Percentiles rank a stretch among this genome's conserved stretches.
These are phyloP conservation scores for Saitoella complicata DNA, from an alignment of 805 yeast genomes.

Conservation along the genomic window DNA sequence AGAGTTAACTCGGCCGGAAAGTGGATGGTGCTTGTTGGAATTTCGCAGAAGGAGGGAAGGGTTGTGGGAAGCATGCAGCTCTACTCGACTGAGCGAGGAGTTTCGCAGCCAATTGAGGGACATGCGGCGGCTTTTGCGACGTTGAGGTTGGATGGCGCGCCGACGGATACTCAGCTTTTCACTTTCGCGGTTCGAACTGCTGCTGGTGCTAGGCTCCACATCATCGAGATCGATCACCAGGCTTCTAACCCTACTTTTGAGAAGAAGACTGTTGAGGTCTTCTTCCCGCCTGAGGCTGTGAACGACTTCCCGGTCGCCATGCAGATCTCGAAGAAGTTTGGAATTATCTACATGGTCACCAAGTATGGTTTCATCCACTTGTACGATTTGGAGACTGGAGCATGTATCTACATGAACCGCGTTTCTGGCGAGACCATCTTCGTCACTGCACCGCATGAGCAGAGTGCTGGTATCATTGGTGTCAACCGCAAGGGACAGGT, in stretches of 20 bases:
- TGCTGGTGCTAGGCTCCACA: conserved; percentile 71
- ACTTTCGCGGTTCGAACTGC: conserved; percentile 83
- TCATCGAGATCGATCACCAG: conserved; percentile 91
- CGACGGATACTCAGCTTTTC: conserved; percentile 65
- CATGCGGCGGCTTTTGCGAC: conserved; percentile 86
- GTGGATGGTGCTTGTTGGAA: conserved; percentile 94
- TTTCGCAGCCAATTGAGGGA: conserved; percentile 94
- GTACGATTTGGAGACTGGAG: conserved; percentile 85
- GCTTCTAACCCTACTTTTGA: conserved; percentile 66
- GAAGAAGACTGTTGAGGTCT: conserved; percentile 82
- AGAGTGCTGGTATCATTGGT: conserved; percentile 71
- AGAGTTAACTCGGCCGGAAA: conserved; percentile 62
- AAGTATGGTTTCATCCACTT: conserved; percentile 93
- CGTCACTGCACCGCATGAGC: conserved; percentile 61
- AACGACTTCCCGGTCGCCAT: conserved; percentile 93
- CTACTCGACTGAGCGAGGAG: conserved; percentile 71
- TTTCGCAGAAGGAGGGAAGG: conserved; percentile 82
- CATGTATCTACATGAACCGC: conserved; percentile 86
- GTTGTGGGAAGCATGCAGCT: conserved; percentile 94
- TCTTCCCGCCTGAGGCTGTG: conserved; percentile 91
- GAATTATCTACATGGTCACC: conserved; percentile 76
- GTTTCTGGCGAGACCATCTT: conserved; percentile 92
- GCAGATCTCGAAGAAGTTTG: conserved; percentile 71
- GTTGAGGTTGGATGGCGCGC: conserved; percentile 56
- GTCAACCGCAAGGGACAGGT: conserved; percentile 94